Base-by-base conservation (phyloP, 1,284 basidiomycete species). In the Rugosomyces carneus region DNA sequence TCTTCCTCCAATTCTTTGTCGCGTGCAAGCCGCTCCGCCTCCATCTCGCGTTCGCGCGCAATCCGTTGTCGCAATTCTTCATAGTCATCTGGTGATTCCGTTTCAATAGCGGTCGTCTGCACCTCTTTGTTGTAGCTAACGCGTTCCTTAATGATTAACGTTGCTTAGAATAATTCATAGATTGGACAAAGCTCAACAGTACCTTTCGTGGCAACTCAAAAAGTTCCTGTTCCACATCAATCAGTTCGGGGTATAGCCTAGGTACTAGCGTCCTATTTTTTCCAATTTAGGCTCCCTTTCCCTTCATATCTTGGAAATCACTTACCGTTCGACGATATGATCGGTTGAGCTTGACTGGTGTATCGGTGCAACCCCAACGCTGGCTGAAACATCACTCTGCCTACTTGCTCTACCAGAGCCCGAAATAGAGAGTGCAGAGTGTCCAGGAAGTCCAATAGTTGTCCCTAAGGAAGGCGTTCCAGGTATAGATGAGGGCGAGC, bases 91-190 rank as follows among this genome's bases (percentile, higher is more conserved):
- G 73, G 57, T 23, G 72, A 53, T 36, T 67, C 77, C 24, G 67
- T 70, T 47, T 84, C 81, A 3, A 81, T 59, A n/a, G 78, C 72
- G 23, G 82, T 75, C 0, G 93, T 96, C 64, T 98, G 94, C 1
- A 95, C 86, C 56, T 93, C 87, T 65, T 95, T 96, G 54, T 93
- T 94, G 60, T 96, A 97, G 40, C 89, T 84, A 19, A 95, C 84
- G n/a, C 84, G 80, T 64, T 91, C 86, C 84, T 89, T 19, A 20
- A 23, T 4, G 7, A 52, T 16, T 13, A 15, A 32, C 35, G 40
- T 6, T 39, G 26, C 41, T 36, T 26, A 37, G 20, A n/a, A 35
- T 18, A 7, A 16, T 20, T 11, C 5, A 24, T 24, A 3, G 7
- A 21, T 32, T 7, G 7, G n/a, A 15, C 2, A 40, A 23, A 15